A percentile compares a stretch with the other conserved stretches of the same genome.
Conservation (phyloP, 139 green algal genomes). For the Spirogloea muscicola region DNA sequence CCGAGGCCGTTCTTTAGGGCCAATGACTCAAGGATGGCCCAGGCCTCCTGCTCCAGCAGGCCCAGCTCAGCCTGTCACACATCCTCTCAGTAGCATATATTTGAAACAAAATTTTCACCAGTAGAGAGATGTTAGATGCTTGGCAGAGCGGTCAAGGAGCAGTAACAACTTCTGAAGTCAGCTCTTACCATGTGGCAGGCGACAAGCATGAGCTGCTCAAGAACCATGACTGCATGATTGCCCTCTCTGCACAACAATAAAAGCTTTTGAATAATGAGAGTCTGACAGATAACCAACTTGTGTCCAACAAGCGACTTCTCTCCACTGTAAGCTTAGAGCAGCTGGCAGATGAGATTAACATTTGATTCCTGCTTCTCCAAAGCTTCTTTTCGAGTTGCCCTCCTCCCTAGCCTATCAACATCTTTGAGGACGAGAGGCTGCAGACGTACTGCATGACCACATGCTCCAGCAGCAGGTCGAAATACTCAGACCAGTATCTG, state of each 20-base stretch:
- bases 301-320: no score
- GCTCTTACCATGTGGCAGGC: neutral
- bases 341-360: no score
- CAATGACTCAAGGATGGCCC: conserved; percentile 13
- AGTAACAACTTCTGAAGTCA: neutral
- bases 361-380: no score
- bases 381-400: no score
- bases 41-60: conserved; percentile 19
- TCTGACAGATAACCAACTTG: no score
- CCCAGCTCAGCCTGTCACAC: conserved; percentile 11
- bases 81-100: neutral
- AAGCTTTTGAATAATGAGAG: no score
- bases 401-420: no score
- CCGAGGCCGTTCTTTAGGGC: neutral
- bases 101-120: neutral
- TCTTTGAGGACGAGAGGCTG: no score
- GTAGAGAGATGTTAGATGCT: neutral
- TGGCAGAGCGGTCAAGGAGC: neutral
- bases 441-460: no score
- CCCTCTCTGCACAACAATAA: neutral
- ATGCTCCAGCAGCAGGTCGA: conserved; percentile 6
- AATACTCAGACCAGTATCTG: conserved; percentile 1
- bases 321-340: no score
- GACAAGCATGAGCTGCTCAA: neutral
- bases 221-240: neutral